Base-by-base conservation (phyloP, 2,329 filamentous ascomycete species). In the Mycosphaerella sp. region DNA sequence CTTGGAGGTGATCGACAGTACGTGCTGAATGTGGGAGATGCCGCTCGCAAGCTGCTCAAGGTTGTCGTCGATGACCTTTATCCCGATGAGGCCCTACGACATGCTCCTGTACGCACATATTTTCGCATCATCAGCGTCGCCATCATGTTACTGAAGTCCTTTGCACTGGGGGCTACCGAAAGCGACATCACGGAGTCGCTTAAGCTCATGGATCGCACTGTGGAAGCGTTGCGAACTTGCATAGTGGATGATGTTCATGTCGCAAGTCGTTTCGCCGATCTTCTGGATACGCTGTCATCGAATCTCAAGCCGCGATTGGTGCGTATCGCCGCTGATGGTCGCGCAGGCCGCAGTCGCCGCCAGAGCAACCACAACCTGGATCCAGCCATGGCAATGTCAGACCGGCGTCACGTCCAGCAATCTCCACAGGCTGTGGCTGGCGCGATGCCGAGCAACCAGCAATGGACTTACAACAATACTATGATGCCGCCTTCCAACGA, bases 181-280 rank as follows among this genome's bases (percentile, higher is more conserved):
- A 84, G 84, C 52, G 87, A 93, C 61, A 85, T 92, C 26, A 83
- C 85, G 64, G 78, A 86, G 45, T 88, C 85, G 59, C 85, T 93
- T 31, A 79, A 79, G 6, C 76, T 93, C 29, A 86, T 93, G 76
- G 86, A 90, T 64, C 76, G 80, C 31, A 87, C 86, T 0, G 86
- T 91, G 0, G 78, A 84, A 59, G 87, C 86, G 1, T 77, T 93
- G 36, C 81, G 86, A 14, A 86, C 82, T 61, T 90, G 86, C 58
- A 86, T 91, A 6, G 87, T 92, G 3, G 88, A 93, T 65, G 88
- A 93, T 62, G 87, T 92, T 6, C 88, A 93, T 67, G 78, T 93
- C 4, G 87, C 86, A n/a, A 89, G 87, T 55, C 81, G 87, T 6
- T 93, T 93, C 63, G 87, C 88, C 14, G 87, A 91, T 64, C 79